These are phyloP conservation scores for Rhynchosporium secalis DNA, from an alignment of 2,329 filamentous ascomycete genomes.

Conservation along the genomic window DNA sequence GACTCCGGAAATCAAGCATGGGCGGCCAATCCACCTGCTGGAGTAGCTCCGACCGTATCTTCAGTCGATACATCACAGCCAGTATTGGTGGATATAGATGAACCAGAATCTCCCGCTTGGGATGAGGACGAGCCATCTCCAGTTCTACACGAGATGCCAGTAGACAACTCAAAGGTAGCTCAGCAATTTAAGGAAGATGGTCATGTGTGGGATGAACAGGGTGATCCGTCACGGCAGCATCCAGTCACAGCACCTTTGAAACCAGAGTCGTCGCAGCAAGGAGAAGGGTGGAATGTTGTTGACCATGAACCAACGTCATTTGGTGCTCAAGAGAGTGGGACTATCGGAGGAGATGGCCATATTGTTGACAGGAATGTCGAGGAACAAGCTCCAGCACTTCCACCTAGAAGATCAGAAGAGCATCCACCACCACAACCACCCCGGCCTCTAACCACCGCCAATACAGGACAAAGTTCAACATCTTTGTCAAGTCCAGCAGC, in stretches of 20 bases:
- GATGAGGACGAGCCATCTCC: constrained; percentile 36
- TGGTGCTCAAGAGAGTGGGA: constrained; percentile 32
- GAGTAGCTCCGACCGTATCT: constrained; percentile 20
- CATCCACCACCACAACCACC: constrained; percentile 33
- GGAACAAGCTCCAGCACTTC: constrained; percentile 33
- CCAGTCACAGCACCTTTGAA: not conserved
- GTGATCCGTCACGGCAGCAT: constrained; percentile 21
- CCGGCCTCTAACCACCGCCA: constrained; percentile 26
- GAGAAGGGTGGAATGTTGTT: constrained; percentile 36
- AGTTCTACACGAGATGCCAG: constrained; percentile 28
- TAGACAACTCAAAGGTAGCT: constrained; percentile 22
- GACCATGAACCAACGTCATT: constrained; percentile 30
- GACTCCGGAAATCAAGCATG: constrained; percentile 37
- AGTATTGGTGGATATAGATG: constrained; percentile 35
- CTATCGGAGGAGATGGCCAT: constrained; percentile 25
- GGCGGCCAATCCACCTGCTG: constrained; percentile 25
- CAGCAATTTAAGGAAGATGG: constrained; percentile 33
- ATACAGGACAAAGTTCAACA: constrained; percentile 21
- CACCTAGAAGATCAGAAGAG: constrained; percentile 33
- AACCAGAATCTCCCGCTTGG: constrained; percentile 39
- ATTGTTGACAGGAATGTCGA: constrained; percentile 23
- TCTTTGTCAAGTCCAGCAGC: constrained; percentile 23
- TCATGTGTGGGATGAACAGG: constrained; percentile 37
- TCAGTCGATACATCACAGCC: constrained; percentile 26
- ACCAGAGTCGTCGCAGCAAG: constrained; percentile 27